Base-by-base conservation (phyloP, 2,329 filamentous ascomycete genomes). In the Xylariaceae sp. region DNA sequence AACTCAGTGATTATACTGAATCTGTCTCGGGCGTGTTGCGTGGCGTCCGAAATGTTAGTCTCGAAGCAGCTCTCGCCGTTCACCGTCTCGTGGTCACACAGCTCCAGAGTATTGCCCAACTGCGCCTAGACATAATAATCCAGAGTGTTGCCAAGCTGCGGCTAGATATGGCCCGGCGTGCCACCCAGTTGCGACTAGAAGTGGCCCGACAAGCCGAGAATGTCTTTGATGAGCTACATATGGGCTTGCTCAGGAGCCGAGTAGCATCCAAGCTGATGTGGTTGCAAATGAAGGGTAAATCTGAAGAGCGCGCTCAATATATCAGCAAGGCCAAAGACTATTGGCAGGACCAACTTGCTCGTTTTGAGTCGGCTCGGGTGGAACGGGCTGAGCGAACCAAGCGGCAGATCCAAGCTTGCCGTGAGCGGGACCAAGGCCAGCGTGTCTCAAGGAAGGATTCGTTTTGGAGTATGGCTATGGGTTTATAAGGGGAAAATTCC, bases 201-300 rank as follows among this genome's bases (percentile, higher is more conserved):
- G 34, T 79, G 4, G 58, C 66, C 9, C 72, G 70, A 17, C 67
- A 72, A 30, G 62, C 73, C 9, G 68, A 70, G 37, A 71, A 78
- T 6, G 44, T 76, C 13, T 70, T 72, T 9, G 73, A 76, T 34
- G 76, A 78, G 50, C 64, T 80, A 1, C 71, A 78, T 30, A 69
- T 83, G 4, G 71, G 73, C 0, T 64, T 86, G 8, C 71, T 85
- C 34, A 76, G 76, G 45, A 80, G 83, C 11, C 83, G 84, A 67
- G 74, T 87, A 30, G 74, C 74, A 49, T 83, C 83, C 11, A 83
- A 79, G 69, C 74, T 85, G 37, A 76, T 79, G 73, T 86, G 82
- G 82, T 72, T 86, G 53, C 80, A 77, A 68, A 53, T 83, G 37
- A 80, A 77, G 54, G 80, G 81, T 17, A 80, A 78, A 65, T 69